These are phyloP conservation scores for Blastosporella zonata DNA, from an alignment of 1,284 basidiomycete species.

Conservation along the genomic window DNA sequence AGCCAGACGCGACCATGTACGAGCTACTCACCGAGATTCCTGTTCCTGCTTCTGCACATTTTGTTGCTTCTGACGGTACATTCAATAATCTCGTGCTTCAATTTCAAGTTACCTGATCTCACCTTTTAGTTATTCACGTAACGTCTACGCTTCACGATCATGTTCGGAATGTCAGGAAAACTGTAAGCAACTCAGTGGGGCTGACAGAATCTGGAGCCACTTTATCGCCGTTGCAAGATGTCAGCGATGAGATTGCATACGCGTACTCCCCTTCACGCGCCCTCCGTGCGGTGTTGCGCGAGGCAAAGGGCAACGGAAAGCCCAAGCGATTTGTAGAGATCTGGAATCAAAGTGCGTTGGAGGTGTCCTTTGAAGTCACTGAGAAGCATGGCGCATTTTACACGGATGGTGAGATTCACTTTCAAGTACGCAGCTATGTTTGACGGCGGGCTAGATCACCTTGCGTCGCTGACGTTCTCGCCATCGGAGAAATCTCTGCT, in stretches of 20 bases:
- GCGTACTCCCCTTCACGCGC: conserved; percentile 43
- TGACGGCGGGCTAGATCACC: conserved; percentile 36
- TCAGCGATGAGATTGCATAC: conserved; percentile 41
- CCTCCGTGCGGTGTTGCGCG: conserved; percentile 46
- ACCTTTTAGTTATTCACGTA: conserved; percentile 38
- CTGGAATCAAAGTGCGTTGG: conserved; percentile 45
- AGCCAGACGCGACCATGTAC: conserved; percentile 27
- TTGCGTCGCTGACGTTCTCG: conserved; percentile 49
- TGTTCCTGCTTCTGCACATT: conserved; percentile 33
- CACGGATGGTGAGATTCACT: conserved; percentile 47
- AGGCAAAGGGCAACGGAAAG: conserved; percentile 29
- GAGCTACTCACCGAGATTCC: conserved; percentile 44
- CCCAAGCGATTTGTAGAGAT: conserved; percentile 58
- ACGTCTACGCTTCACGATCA: conserved; percentile 24
- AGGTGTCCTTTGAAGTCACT: conserved; percentile 53
- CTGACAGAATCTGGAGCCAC: conserved; percentile 10
- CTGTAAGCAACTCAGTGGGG: conserved; percentile 15
- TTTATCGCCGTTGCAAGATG: conserved; percentile 30
- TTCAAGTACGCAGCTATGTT: not conserved
- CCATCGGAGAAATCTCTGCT: conserved; percentile 49
- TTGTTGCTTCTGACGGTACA: conserved; percentile 28
- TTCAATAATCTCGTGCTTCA: not conserved
- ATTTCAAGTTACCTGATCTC: not conserved
- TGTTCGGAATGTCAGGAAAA: conserved; percentile 19
- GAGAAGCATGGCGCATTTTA: conserved; percentile 59